These are phyloP conservation scores for Wickerhamomyces canadensis DNA, from an alignment of 805 yeast genomes.

Conservation along the genomic window DNA sequence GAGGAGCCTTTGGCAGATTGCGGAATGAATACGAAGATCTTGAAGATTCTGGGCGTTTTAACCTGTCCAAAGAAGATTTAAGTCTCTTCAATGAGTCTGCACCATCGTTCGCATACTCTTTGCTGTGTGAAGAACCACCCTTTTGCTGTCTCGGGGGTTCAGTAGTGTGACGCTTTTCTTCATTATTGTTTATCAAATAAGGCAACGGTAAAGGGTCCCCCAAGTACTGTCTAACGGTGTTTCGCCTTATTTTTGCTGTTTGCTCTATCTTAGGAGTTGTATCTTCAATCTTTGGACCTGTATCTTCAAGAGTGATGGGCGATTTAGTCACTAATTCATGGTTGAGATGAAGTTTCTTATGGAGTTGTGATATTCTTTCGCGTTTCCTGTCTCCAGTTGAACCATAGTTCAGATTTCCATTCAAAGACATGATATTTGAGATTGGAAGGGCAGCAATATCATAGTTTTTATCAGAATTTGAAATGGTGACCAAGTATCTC, in stretches of 20 bases:
- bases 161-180: no score
- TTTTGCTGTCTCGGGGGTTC: no score
- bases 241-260: conserved; percentile 2
- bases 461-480: no score
- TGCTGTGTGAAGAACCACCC: no score
- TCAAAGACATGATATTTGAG: not conserved
- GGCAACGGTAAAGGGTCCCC: conserved; percentile 38
- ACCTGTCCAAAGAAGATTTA: not conserved
- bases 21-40: no score
- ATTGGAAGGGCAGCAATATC: no score
- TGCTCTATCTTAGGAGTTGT: no score
- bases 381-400: conserved; percentile 3
- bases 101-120: not conserved
- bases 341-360: conserved; percentile 9
- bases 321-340: no score
- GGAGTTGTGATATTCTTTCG: conserved; percentile 11
- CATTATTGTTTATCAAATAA: conserved; percentile 16
- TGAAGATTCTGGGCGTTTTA: not conserved
- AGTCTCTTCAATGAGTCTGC: not conserved
- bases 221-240: conserved; percentile 11
- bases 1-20: no score
- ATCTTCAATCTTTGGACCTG: no score
- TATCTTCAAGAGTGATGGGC: no score
- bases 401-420: not conserved
- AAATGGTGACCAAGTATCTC: no score